A percentile compares a stretch with the other conserved stretches of the same genome.
Conservation (phyloP, 768 basidiomycete genomes). For the Gloeophyllum trabeum region DNA sequence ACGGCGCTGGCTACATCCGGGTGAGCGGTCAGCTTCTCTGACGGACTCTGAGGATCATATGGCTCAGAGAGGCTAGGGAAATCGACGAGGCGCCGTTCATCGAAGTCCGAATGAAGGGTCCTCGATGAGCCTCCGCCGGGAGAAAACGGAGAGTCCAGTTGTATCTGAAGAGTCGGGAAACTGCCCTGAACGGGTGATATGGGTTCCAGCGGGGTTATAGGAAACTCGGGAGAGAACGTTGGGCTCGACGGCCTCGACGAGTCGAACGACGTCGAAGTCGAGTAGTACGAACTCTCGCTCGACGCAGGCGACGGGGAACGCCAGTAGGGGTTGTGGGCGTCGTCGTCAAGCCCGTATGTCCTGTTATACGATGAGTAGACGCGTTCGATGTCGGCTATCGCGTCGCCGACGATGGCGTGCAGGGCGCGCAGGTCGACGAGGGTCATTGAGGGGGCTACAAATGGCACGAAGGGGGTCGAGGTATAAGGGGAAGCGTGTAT, state of each 20-base stretch:
- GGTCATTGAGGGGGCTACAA: no score
- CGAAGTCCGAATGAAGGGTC: no score
- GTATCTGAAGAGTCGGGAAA: no score
- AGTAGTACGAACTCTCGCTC: no score
- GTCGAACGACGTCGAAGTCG: not conserved
- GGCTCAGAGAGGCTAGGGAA: conserved; percentile 48
- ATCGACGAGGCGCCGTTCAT: no score
- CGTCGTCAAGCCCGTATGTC: conserved; percentile 6
- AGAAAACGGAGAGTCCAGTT: no score
- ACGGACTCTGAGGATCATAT: conserved; percentile 29
- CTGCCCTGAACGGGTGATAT: no score
- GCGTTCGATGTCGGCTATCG: conserved; percentile 56
- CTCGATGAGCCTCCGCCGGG: no score
- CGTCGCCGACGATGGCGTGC: conserved; percentile 54
- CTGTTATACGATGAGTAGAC: conserved; percentile 21
- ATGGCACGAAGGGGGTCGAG: no score
- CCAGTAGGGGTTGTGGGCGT: conserved; percentile 4
- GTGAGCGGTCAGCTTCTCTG: conserved; percentile 47
- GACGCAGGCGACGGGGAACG: conserved; percentile 2
- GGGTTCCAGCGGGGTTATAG: no score
- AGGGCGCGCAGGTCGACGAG: conserved; percentile 54
- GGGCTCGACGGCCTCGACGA: not conserved
- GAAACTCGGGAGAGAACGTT: not conserved
- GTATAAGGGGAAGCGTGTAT: no score
- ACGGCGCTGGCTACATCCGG: conserved; percentile 51